Base-by-base conservation (phyloP, 129 eudicot genomes). In the Helianthus tuberosus region DNA sequence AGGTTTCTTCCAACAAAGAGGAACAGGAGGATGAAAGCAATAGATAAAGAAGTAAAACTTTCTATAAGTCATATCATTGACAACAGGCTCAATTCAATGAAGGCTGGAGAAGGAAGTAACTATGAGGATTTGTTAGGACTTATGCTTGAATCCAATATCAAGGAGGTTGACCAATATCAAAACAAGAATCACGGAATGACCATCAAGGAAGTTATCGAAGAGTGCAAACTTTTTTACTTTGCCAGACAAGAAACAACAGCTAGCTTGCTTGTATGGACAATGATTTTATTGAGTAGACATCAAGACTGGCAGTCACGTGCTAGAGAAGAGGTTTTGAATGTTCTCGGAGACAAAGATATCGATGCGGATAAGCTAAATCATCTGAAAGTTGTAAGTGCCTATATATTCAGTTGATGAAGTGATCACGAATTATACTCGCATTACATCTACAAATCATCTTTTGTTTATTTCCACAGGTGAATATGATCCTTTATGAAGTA, bases 1-100 rank as follows among this genome's bases (percentile, higher is more conserved):
- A 78, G 82, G 73, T 52, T 41, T 29, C 47, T 78, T 27, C 82
- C 82, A 12, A 60, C 66, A 29, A 60, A 60, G 44, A 29, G 43
- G 16, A 60, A 60, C 16, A 60, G 3, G 16, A 60, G 12, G 66
- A 29, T 60, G 16, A 60, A 29, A 60, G 44, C 41, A 60, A 60
- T 60, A 60, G 8, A 13, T 60, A 60, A 32, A 29, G 66, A 60
- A 60, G 66, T 77, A 36, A 17, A 11, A 5, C 0, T 0, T 20
- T 61, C 49, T 0, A 17, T 60, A 60, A 29, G 43, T 29, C 35
- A 13, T 10, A 25, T 58, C n/a, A 58, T 58, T 58, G 39, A 58
- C 38, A 58, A 58, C 13, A 58, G 38, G 43, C 35, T 60, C 17
- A 60, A 60, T 8, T 44, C 15, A 29, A 59, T 59, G 64, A 59